Conservation (phyloP, 2,329 filamentous ascomycete genomes). For the Elsinoe batatas region DNA sequence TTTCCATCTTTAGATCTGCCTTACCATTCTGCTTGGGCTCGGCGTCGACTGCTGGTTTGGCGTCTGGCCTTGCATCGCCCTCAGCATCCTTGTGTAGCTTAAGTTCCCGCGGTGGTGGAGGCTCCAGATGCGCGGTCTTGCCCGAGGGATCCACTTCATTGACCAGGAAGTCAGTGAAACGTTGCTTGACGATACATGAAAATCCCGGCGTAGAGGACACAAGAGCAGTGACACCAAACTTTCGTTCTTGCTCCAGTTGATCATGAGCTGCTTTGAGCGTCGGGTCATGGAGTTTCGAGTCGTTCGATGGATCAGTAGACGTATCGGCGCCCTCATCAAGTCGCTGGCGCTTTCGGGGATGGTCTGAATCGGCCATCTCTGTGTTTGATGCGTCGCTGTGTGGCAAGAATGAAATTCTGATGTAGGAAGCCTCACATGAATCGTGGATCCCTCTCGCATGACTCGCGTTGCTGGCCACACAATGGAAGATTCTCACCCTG, state of each 20-base stretch:
- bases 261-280: constrained; percentile 13
- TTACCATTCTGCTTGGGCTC: too few species aligned
- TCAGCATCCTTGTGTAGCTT: constrained; percentile 11
- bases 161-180: constrained; percentile 87
- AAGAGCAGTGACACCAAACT: constrained; percentile 54
- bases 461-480: too few species aligned
- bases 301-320: not conserved
- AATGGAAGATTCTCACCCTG: too few species aligned
- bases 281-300: not conserved
- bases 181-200: constrained; percentile 56
- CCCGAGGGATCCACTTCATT: constrained; percentile 76
- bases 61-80: constrained; percentile 15
- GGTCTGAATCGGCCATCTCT: constrained; percentile 10
- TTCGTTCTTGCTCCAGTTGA: constrained; percentile 33
- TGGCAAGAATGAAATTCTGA: not conserved
- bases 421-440: not conserved
- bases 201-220: constrained; percentile 53
- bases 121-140: constrained; percentile 61
- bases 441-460: not conserved
- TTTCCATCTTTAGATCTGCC: not conserved
- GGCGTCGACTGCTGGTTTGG: not conserved
- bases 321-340: not conserved
- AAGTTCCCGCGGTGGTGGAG: constrained; percentile 20
- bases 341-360: constrained; percentile 12
- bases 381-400: not conserved